A percentile compares a stretch with the other conserved stretches of the same genome.
phyloP scores from a whole-genome alignment of 352 stramenopile genomes.

The Phytophthora boehmeriae region DNA sequence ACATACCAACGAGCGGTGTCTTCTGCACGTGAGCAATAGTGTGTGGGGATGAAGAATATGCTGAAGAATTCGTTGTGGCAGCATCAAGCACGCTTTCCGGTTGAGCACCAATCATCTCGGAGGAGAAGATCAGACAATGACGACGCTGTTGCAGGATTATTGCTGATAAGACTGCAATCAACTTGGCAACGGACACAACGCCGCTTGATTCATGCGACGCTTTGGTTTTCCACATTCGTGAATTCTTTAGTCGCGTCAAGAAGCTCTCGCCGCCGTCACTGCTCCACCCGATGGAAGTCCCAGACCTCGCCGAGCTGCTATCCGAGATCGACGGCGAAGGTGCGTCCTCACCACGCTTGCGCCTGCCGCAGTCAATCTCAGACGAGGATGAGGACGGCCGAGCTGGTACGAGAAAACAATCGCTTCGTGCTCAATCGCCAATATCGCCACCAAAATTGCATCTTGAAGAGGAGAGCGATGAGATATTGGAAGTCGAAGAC shows the following conservation, averaged over 20 bases:
- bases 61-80: conserved; percentile 13
- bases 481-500: conserved; percentile 7
- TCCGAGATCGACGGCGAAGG: conserved; percentile 24
- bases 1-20: conserved; percentile 26
- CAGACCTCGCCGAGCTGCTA: conserved; percentile 19
- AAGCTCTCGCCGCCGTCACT: conserved; percentile 10
- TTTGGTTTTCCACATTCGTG: conserved; percentile 8
- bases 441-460: conserved; percentile 3
- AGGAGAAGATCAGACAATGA: no score
- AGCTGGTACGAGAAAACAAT: conserved; percentile 10
- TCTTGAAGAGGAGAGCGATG: conserved; percentile 18
- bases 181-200: no score
- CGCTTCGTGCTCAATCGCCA: conserved; percentile 11
- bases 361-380: conserved; percentile 15
- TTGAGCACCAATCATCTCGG: conserved; percentile 23
- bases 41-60: background rate
- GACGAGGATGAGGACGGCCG: conserved; percentile 12
- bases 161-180: background rate
- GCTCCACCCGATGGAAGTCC: conserved; percentile 15
- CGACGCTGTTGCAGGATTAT: no score
- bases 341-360: conserved; percentile 2
- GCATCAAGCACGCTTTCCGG: no score
- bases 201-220: conserved; percentile 2
- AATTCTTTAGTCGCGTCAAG: conserved; percentile 1
- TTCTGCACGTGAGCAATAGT: conserved; percentile 19